A percentile compares a stretch with the other conserved stretches of the same genome.
Evolutionary conservation across 73 alveolate species (phyloP).

Genomic region (Vitrella brassicaformis): DNA sequence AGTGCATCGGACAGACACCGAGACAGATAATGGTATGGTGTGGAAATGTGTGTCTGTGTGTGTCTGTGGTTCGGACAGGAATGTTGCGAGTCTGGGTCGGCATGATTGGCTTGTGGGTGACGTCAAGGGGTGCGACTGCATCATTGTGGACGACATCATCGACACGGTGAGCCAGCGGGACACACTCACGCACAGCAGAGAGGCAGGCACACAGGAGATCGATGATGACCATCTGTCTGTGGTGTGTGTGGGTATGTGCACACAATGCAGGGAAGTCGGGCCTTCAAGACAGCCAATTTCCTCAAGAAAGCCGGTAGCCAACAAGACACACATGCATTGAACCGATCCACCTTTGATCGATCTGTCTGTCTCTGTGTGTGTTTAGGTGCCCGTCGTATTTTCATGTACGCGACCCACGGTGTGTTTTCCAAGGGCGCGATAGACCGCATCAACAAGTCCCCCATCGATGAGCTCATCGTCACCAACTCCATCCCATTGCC

Average conservation of each 20-base stretch:
- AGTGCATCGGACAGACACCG: background rate
- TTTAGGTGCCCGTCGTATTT: slow-evolving; percentile 80
- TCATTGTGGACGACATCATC: slow-evolving; percentile 72
- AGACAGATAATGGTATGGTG: background rate
- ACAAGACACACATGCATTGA: too few species aligned
- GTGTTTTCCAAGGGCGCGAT: slow-evolving; percentile 74
- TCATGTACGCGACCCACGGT: slow-evolving; percentile 89
- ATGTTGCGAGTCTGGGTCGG: slow-evolving; percentile 46
- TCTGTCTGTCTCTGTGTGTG: too few species aligned
- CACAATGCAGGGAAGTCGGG: too few species aligned
- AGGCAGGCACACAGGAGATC: too few species aligned
- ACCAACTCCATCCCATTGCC: slow-evolving; percentile 68
- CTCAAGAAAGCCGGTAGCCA: too few species aligned
- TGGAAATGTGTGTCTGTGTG: background rate
- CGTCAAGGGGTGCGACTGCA: slow-evolving; percentile 59
- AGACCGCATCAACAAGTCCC: slow-evolving; percentile 55
- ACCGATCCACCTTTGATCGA: too few species aligned
- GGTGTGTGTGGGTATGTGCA: too few species aligned
- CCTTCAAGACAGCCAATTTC: too few species aligned
- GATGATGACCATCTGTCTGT: too few species aligned
- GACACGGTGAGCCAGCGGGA: slow-evolving; percentile 49
- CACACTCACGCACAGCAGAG: too few species aligned
- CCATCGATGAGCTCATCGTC: slow-evolving; percentile 60
- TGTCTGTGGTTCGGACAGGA: background rate
- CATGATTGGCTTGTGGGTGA: slow-evolving; percentile 42